Conservation (phyloP, 176 grass and related monocot species). For the Hyparrhenia diplandra region DNA sequence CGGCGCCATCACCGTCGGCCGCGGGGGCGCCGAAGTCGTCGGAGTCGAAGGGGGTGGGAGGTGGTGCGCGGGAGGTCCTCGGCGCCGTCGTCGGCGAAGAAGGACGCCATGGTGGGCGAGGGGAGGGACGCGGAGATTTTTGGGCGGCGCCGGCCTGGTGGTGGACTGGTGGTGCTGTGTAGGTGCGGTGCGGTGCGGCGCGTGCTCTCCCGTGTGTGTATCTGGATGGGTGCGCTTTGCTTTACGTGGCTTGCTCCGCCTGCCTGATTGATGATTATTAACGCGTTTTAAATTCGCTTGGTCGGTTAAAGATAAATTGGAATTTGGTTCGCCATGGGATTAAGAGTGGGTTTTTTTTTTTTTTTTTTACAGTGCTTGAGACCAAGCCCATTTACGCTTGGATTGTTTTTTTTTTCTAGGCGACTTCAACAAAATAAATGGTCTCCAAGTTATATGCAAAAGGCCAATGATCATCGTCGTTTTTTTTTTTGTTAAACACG, state of each 20-base stretch:
- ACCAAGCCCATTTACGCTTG: too few relatives aligned
- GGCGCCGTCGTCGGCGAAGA: conserved; percentile 41
- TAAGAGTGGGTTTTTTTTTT: too few relatives aligned
- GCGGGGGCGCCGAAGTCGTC: background rate
- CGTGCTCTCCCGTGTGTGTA: background rate
- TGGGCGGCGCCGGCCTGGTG: conserved; percentile 26
- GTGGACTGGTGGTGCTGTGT: conserved; percentile 10
- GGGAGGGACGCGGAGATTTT: conserved; percentile 9
- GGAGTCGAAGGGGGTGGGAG: conserved; percentile 48
- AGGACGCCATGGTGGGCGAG: conserved; percentile 32
- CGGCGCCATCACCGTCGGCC: background rate
- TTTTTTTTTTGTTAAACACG: too few relatives aligned
- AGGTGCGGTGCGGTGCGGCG: background rate
- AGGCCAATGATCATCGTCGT: too few relatives aligned
- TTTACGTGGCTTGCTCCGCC: background rate
- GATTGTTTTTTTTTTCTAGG: too few relatives aligned
- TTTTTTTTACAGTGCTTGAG: too few relatives aligned
- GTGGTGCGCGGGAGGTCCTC: conserved; percentile 42
- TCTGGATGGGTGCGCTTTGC: conserved; percentile 21
- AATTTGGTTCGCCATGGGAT: too few relatives aligned
- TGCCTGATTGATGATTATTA: too few relatives aligned
- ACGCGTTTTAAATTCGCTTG: too few relatives aligned
- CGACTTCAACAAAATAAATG: background rate
- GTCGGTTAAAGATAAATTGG: too few relatives aligned
- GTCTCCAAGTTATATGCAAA: too few relatives aligned